These are phyloP conservation scores for Allodekkera sacchari DNA, from an alignment of 805 yeast genomes.

Conservation along the genomic window DNA sequence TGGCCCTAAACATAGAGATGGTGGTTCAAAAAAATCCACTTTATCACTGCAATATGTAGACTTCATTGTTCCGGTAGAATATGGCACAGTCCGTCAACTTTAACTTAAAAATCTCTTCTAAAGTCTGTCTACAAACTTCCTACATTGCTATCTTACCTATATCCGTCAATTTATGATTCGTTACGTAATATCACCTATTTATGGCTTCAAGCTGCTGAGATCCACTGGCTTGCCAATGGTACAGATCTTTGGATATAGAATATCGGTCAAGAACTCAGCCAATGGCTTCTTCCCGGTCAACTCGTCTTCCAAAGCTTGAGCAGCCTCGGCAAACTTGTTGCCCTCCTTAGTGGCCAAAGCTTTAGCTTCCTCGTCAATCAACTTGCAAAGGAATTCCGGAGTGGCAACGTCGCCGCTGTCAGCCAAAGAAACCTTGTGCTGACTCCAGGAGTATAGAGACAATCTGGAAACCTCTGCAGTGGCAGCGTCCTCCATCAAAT, in stretches of 20 bases:
- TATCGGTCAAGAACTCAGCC: conserved; percentile 69
- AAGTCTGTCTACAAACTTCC: too few relatives aligned
- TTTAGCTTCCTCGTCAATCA: conserved; percentile 55
- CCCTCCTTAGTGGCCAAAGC: conserved; percentile 46
- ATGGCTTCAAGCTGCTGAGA: conserved; percentile 20
- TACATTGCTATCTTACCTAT: background rate
- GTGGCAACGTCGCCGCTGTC: conserved; percentile 54
- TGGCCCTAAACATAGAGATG: too few relatives aligned
- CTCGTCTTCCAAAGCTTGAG: conserved; percentile 63
- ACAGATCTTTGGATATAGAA: conserved; percentile 66
- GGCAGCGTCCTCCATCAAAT: conserved; percentile 85
- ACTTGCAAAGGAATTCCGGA: conserved; percentile 46
- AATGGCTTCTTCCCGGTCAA: conserved; percentile 57
- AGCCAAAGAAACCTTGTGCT: conserved; percentile 51
- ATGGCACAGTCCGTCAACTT: too few relatives aligned
- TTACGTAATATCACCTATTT: background rate
- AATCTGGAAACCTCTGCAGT: conserved; percentile 83
- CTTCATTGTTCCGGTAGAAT: too few relatives aligned
- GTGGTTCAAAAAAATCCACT: too few relatives aligned
- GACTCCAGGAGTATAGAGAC: conserved; percentile 79
- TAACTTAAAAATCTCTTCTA: too few relatives aligned
- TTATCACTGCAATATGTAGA: too few relatives aligned
- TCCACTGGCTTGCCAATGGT: conserved; percentile 32
- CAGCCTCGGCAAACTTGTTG: conserved; percentile 63
- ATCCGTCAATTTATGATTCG: background rate